These are phyloP conservation scores for Fusarium coicis DNA, from an alignment of 2,329 filamentous ascomycete genomes.

Conservation along the genomic window DNA sequence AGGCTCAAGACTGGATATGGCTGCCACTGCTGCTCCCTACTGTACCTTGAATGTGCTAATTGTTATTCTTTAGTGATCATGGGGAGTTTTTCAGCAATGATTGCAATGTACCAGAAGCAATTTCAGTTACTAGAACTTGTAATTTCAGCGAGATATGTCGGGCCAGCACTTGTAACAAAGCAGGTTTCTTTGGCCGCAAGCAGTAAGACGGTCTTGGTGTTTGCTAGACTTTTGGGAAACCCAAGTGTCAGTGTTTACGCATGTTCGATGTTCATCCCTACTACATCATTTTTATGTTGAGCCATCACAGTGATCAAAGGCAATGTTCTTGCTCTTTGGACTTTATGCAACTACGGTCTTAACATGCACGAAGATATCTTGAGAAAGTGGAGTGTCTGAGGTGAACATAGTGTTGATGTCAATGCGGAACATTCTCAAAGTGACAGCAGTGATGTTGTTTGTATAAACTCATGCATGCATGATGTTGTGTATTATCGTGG, in stretches of 20 bases:
- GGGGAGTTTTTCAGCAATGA: background rate
- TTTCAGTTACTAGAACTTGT: background rate
- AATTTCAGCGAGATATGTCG: background rate
- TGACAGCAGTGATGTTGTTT: background rate
- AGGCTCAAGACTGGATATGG: background rate
- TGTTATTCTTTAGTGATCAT: background rate
- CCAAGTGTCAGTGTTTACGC: rapidly evolving
- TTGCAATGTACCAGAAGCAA: background rate
- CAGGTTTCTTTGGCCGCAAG: background rate
- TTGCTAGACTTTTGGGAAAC: rapidly evolving
- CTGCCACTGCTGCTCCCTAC: background rate
- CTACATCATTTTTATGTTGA: no score
- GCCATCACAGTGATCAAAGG: rapidly evolving
- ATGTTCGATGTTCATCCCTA: no score
- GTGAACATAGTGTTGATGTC: no score
- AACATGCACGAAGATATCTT: background rate
- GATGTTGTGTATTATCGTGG: background rate
- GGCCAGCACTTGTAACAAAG: background rate
- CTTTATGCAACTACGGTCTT: background rate
- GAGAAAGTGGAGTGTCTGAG: background rate
- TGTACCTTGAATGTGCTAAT: background rate
- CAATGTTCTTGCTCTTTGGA: background rate
- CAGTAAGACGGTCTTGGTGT: no score
- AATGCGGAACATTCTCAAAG: no score
- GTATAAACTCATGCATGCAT: no score